Conservation (phyloP, 2,329 filamentous ascomycete genomes). For the Huntiella savannae region DNA sequence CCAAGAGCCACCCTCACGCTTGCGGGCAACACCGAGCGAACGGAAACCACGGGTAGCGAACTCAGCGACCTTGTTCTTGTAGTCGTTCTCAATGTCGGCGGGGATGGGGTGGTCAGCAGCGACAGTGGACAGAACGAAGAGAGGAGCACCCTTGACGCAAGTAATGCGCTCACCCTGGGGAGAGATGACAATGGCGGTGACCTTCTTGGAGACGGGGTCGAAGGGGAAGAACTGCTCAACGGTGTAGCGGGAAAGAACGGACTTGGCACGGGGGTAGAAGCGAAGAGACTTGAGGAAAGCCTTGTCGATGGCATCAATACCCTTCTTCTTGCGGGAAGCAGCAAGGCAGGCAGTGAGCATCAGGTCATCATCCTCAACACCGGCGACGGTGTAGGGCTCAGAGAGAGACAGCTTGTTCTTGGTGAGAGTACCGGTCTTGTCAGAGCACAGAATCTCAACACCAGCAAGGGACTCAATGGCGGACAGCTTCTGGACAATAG, state of each 20-base stretch:
- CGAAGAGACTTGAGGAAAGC: slow-evolving; percentile 75
- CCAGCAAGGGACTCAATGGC: slow-evolving; percentile 83
- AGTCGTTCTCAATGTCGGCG: slow-evolving; percentile 58
- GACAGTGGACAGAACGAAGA: slow-evolving; percentile 73
- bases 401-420: slow-evolving; percentile 84
- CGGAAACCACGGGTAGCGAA: slow-evolving; percentile 87
- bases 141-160: slow-evolving; percentile 80
- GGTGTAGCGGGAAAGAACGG: slow-evolving; percentile 63
- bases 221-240: slow-evolving; percentile 74
- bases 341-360: slow-evolving; percentile 85
- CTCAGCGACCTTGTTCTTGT: slow-evolving; percentile 84
- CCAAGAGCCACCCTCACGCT: slow-evolving; percentile 64
- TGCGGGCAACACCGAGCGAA: slow-evolving; percentile 81
- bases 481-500: slow-evolving; percentile 81
- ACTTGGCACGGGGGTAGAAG: slow-evolving; percentile 67
- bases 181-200: slow-evolving; percentile 65
- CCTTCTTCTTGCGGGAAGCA: slow-evolving; percentile 86
- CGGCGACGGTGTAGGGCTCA: slow-evolving; percentile 66
- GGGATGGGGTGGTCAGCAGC: slow-evolving; percentile 68
- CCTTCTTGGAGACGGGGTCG: slow-evolving; percentile 87
- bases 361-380: slow-evolving; percentile 69
- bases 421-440: slow-evolving; percentile 85
- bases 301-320: slow-evolving; percentile 88
- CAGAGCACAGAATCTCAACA: slow-evolving; percentile 84
- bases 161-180: slow-evolving; percentile 67